Percentiles rank a stretch among this genome's conserved stretches.
These are phyloP conservation scores for Metschnikowia chrysomelidarum DNA, from an alignment of 805 yeast genomes.

Conservation along the genomic window DNA sequence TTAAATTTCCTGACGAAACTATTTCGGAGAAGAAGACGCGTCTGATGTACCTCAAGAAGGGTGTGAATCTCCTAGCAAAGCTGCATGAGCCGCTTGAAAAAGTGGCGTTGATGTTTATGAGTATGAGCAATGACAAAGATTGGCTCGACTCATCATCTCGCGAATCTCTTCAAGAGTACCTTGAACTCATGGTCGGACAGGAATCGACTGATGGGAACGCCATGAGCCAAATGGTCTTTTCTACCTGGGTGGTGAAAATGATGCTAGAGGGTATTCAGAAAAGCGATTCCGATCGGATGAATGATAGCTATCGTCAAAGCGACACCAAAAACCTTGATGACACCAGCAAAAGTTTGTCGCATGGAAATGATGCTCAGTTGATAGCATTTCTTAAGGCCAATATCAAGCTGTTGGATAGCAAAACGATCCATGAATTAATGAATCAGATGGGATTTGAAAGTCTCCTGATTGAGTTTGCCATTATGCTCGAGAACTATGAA, in stretches of 20 bases:
- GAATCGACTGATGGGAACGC: constrained; percentile 27
- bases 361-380: constrained; percentile 3
- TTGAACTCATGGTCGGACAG: constrained; percentile 28
- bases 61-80: constrained; percentile 48
- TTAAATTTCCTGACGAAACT: constrained; percentile 1
- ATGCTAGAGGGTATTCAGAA: constrained; percentile 42
- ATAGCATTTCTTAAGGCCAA: constrained; percentile 50
- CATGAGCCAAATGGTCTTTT: constrained; percentile 44
- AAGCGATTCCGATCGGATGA: neutral
- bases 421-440: constrained; percentile 71
- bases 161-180: constrained; percentile 33
- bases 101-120: constrained; percentile 52
- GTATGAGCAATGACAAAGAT: constrained; percentile 8
- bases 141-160: constrained; percentile 17
- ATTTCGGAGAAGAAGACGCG: constrained; percentile 4
- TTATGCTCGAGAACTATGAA: constrained; percentile 61
- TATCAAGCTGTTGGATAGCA: constrained; percentile 53
- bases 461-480: constrained; percentile 67
- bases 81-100: constrained; percentile 69
- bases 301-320: too few relatives aligned
- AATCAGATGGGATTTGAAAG: constrained; percentile 61
- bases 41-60: constrained; percentile 20
- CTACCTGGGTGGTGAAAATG: constrained; percentile 66
- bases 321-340: neutral
- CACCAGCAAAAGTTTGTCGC: neutral